These are phyloP conservation scores for Theobroma grandiflorum DNA, from an alignment of 441 rosid species.

Conservation along the genomic window DNA sequence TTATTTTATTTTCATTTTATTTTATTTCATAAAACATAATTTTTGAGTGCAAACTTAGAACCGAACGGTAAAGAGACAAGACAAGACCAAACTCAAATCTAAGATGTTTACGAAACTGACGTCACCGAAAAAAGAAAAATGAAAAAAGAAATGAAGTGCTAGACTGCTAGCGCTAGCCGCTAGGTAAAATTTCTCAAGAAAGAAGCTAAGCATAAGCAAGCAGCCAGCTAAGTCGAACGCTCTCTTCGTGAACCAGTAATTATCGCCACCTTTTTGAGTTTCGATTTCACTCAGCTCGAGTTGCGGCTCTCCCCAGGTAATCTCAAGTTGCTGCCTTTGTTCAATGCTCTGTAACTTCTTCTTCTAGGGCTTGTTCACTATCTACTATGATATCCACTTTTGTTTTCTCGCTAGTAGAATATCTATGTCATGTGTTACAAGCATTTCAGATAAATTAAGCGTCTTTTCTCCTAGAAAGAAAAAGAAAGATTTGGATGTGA, in stretches of 20 bases:
- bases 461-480: too few species aligned
- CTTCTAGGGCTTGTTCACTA: not conserved
- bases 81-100: not conserved
- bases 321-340: not conserved
- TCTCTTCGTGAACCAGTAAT: not conserved
- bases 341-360: not conserved
- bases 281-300: not conserved
- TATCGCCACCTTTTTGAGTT: slow-evolving; percentile 4
- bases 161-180: not conserved
- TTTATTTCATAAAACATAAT: too few species aligned
- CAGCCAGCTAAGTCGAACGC: not conserved
- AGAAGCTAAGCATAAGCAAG: slow-evolving; percentile 4
- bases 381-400: not conserved
- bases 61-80: too few species aligned
- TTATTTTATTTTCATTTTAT: too few species aligned
- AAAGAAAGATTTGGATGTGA: not conserved
- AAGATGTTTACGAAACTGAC: not conserved
- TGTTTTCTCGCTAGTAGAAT: not conserved
- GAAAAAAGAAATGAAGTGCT: not conserved
- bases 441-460: not conserved
- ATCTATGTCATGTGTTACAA: not conserved
- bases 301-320: not conserved
- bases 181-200: not conserved
- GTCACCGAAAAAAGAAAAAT: not conserved
- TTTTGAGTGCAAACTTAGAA: too few species aligned